Evolutionary conservation across 1,284 basidiomycete genomes (phyloP).

Genomic region (Melampsora americana): DNA sequence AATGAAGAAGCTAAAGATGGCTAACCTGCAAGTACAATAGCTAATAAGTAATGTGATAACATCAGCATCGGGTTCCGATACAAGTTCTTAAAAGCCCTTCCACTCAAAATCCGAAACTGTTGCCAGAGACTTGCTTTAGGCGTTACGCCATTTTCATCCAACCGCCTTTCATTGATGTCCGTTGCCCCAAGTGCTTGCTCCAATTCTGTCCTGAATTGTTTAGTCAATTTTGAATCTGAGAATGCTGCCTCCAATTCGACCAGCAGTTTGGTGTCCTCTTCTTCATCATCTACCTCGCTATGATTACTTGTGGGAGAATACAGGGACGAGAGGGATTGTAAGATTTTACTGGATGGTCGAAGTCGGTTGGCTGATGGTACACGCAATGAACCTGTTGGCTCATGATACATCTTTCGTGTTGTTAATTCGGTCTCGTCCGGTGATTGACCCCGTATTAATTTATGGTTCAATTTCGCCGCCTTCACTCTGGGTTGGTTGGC

Average conservation of each 20-base stretch:
- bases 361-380: neutral
- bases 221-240: slow-evolving; percentile 66
- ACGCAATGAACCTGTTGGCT: neutral
- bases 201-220: slow-evolving; percentile 66
- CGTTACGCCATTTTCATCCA: neutral
- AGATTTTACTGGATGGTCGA: neutral
- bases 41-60: slow-evolving; percentile 81
- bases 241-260: slow-evolving; percentile 72
- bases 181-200: slow-evolving; percentile 52
- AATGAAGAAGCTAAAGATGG: slow-evolving; percentile 59
- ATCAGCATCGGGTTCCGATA: slow-evolving; percentile 82
- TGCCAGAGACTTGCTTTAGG: slow-evolving; percentile 74
- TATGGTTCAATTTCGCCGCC: slow-evolving; percentile 10
- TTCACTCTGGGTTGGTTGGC: neutral
- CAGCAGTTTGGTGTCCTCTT: slow-evolving; percentile 53
- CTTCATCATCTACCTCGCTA: neutral
- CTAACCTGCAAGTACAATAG: slow-evolving; percentile 75
- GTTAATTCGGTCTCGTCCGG: slow-evolving; percentile 13
- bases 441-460: slow-evolving; percentile 8
- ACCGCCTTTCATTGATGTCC: slow-evolving; percentile 13
- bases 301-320: neutral
- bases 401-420: slow-evolving; percentile 10
- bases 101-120: slow-evolving; percentile 88
- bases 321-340: neutral
- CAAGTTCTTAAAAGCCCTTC: slow-evolving; percentile 95